phyloP scores from a whole-genome alignment of 2,329 filamentous ascomycete genomes.

The Alternaria viburni region DNA sequence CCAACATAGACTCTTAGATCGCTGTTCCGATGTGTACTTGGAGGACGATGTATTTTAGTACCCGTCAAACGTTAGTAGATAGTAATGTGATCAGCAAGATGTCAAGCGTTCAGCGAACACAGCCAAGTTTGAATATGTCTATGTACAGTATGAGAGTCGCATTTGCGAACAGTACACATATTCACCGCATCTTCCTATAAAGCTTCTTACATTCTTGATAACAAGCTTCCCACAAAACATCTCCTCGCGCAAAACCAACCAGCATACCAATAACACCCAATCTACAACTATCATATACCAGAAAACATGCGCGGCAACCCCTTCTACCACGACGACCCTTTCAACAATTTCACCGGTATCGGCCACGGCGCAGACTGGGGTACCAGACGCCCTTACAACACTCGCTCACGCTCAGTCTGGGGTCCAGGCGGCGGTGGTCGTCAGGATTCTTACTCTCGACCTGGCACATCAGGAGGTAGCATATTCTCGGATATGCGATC shows the following conservation, averaged over 20 bases:
- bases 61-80: not conserved
- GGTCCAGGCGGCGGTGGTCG: too few relatives aligned
- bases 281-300: not conserved
- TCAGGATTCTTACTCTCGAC: too few relatives aligned
- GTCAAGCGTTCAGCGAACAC: not conserved
- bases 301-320: not conserved
- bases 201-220: not conserved
- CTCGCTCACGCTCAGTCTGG: not conserved
- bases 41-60: not conserved
- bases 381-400: not conserved
- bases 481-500: not conserved
- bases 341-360: not conserved
- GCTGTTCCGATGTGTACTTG: not conserved
- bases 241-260: not conserved
- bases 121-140: rapidly evolving
- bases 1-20: not conserved
- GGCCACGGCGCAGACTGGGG: not conserved
- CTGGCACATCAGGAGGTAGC: too few relatives aligned
- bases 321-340: not conserved
- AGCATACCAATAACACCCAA: too few relatives aligned
- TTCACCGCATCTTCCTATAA: not conserved
- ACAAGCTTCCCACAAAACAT: not conserved
- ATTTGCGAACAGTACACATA: not conserved
- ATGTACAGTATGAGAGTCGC: not conserved
- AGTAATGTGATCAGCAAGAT: not conserved